Evolutionary conservation across 2,329 filamentous ascomycete genomes (phyloP).

Genomic region (Neophaeococcomyces aloes): DNA sequence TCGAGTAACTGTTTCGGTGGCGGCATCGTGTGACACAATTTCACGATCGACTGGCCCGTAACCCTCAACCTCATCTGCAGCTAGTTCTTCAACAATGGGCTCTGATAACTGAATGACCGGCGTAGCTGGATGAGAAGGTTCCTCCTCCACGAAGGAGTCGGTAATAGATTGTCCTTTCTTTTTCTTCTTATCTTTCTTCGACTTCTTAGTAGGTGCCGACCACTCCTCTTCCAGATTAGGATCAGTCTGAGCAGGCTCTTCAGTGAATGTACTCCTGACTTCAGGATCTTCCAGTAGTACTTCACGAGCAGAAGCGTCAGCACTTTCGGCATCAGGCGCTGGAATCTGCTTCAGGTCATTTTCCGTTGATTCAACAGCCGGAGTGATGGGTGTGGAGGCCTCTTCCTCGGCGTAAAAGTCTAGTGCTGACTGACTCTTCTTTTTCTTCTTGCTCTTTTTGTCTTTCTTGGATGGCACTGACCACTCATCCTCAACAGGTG

Average conservation of each 20-base stretch:
- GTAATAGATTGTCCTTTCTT: too few relatives aligned
- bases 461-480: conserved; percentile 24
- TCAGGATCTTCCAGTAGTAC: too few relatives aligned
- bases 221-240: not conserved
- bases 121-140: too few relatives aligned
- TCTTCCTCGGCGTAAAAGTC: not conserved
- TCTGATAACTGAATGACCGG: too few relatives aligned
- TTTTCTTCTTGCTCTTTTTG: conserved; percentile 16
- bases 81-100: too few relatives aligned
- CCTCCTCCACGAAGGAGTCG: too few relatives aligned
- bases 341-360: not conserved
- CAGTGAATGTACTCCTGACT: too few relatives aligned
- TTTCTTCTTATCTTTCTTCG: conserved; percentile 12
- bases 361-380: not conserved
- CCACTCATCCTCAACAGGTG: conserved; percentile 9
- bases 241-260: not conserved
- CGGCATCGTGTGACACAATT: not conserved
- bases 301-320: too few relatives aligned
- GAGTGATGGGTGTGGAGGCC: not conserved
- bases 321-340: too few relatives aligned
- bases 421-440: not conserved
- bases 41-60: too few relatives aligned
- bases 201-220: conserved; percentile 4
- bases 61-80: too few relatives aligned
- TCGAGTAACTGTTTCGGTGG: not conserved